Evolutionary conservation across 345 rosid species (phyloP), one percentile per base, ranked within the genome.

Genomic region (Pistacia atlantica): DNA sequence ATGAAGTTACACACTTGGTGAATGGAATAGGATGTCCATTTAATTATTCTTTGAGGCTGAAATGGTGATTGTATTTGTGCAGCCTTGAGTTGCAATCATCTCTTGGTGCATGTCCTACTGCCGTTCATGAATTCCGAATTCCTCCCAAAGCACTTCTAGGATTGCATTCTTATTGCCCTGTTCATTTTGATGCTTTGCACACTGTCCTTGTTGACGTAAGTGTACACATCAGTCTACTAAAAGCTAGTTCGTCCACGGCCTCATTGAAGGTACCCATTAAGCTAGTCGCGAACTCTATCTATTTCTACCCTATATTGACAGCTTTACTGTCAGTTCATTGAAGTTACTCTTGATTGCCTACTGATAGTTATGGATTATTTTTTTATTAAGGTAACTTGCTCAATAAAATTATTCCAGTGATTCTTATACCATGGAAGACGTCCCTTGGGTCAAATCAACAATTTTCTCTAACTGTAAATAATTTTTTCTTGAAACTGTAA

Each of bases 81-180:
- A 91, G 93, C 80, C 67, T 76, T 77, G 84, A 85, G 74, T 80
- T 90, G 59, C 84, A 73, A 80, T 83, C 86, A 81, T 83, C 82
- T 67, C 71, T 84, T 63, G 90, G 90, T 75, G 65, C 89, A 82
- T 83, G 84, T 72, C 80, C 92, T 74, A 87, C 89, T 72, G 84
- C 98, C 7, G 77, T 92, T 75, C 99, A 93, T 77, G 95, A 93
- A 81, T 96, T 93, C 54, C 87, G 97, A 22, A 90, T 96, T 83
- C 98, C 98, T 72, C 91, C 97, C 42, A 93, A 90, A 84, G 97
- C 99, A 76, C 97, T 96, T 77, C 81, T 89, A 22, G 98, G 98
- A 72, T 80, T 93, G 89, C 98, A 93, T 88, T 92, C 97, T 25
- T 96, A 93, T 78, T 93, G 95, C 83, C 98, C 97, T 67, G 90